Conservation (phyloP, 164 flowering plant genomes). For the Vitis cinerea region DNA sequence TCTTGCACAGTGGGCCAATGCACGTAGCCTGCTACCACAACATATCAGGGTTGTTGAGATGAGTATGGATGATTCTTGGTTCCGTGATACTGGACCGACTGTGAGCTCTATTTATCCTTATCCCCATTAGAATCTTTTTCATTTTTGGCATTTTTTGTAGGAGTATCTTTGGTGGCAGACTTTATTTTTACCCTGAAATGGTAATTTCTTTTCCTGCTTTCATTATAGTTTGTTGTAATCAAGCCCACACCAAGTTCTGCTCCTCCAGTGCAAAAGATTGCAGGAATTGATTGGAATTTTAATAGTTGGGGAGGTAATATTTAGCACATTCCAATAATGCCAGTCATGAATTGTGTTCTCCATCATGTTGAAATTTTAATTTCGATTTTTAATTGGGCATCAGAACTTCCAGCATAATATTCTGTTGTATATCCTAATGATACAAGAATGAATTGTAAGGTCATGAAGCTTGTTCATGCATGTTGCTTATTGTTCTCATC, state of each 20-base stretch:
- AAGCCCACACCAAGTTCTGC: constrained; percentile 27
- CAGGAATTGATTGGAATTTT: constrained; percentile 94
- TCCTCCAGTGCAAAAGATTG: constrained; percentile 35
- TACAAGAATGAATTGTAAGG: too few relatives aligned
- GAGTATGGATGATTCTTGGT: constrained; percentile 94
- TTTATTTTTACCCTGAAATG: constrained; percentile 7
- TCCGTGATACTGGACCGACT: constrained; percentile 93
- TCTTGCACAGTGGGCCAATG: constrained; percentile 67
- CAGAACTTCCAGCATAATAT: too few relatives aligned
- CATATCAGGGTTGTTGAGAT: constrained; percentile 77
- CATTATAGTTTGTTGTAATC: constrained; percentile 62
- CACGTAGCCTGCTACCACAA: constrained; percentile 62
- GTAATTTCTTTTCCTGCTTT: constrained; percentile 1
- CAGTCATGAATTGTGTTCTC: background rate
- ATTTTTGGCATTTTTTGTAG: background rate
- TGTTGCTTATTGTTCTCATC: too few relatives aligned
- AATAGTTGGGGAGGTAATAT: constrained; percentile 91
- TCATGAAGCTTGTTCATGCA: too few relatives aligned
- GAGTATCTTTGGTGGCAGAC: background rate
- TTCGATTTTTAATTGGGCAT: background rate
- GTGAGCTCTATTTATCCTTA: constrained; percentile 40
- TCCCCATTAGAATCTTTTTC: background rate
- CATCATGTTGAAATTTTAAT: background rate
- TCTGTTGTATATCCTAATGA: too few relatives aligned
- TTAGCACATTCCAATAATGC: background rate